A percentile compares a stretch with the other conserved stretches of the same genome.
Conservation (phyloP, 768 basidiomycete species). For the Mycena albidolilacea region DNA sequence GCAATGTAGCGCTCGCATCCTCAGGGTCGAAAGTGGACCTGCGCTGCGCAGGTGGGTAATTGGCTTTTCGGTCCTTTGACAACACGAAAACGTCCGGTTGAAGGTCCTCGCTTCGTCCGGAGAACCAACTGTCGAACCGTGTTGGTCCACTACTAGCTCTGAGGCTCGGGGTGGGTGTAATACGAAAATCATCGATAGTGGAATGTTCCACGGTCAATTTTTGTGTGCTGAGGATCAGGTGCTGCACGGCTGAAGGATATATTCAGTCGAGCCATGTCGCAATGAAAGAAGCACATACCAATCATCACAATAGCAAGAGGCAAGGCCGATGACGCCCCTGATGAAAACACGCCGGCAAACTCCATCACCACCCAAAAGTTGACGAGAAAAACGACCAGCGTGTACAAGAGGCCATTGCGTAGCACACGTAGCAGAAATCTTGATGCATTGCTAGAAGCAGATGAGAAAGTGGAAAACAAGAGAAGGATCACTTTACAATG, state of each 20-base stretch:
- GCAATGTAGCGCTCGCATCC: not conserved
- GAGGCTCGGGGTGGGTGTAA: not conserved
- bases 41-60: not conserved
- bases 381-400: conserved; percentile 10
- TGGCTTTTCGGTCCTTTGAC: not conserved
- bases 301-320: conserved; percentile 30
- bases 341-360: conserved; percentile 16
- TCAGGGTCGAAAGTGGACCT: not conserved
- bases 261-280: not conserved
- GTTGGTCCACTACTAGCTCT: conserved; percentile 10
- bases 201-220: not conserved
- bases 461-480: not conserved
- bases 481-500: not conserved
- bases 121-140: conserved; percentile 8
- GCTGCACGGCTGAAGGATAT: conserved; percentile 23
- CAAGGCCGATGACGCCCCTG: conserved; percentile 23
- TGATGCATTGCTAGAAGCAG: not conserved
- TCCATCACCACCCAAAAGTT: conserved; percentile 34
- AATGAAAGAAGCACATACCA: conserved; percentile 9
- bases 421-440: conserved; percentile 20
- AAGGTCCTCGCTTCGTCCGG: conserved; percentile 11
- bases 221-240: conserved; percentile 38
- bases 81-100: conserved; percentile 19
- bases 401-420: conserved; percentile 24
- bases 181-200: not conserved